Percentiles rank a stretch among this genome's conserved stretches.
Conservation (phyloP, 1,139 yeast species). For the Saccharomyces hybrid region DNA sequence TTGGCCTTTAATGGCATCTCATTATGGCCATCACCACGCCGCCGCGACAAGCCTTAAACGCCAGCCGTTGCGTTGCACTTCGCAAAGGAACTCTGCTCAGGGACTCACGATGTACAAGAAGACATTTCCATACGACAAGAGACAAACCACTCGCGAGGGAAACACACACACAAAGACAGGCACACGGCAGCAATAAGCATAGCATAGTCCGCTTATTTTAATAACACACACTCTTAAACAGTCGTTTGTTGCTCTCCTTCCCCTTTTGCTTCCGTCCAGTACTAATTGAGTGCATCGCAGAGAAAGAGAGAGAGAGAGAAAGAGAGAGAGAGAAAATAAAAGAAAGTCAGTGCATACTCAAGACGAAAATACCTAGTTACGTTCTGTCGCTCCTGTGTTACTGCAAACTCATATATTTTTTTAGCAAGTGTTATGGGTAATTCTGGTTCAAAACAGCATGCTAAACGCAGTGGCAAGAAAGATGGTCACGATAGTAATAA, state of each 20-base stretch:
- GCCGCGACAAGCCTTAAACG: not conserved
- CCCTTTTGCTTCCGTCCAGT: not conserved
- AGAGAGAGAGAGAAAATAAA: no score
- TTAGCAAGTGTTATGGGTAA: constrained; percentile 24
- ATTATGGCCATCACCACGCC: not conserved
- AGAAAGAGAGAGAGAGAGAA: not conserved
- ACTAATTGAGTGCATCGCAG: not conserved
- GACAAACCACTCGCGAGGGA: not conserved
- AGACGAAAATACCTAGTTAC: not conserved
- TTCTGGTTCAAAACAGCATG: constrained; percentile 23
- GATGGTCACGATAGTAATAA: constrained; percentile 13
- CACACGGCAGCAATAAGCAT: not conserved
- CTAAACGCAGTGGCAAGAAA: constrained; percentile 14
- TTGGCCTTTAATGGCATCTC: not conserved
- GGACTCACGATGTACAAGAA: not conserved
- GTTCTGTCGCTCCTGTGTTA: not conserved
- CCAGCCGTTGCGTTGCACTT: not conserved
- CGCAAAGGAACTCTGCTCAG: not conserved
- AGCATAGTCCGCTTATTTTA: no score
- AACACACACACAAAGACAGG: not conserved
- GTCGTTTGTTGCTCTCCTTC: not conserved
- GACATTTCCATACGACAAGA: not conserved
- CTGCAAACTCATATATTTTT: not conserved
- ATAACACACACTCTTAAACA: no score
- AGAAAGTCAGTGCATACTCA: no score